Evolutionary conservation across 108 stramenopile species (phyloP), one percentile per base, ranked within the genome.

Genomic region (Pseudonitzschia multiseries): DNA sequence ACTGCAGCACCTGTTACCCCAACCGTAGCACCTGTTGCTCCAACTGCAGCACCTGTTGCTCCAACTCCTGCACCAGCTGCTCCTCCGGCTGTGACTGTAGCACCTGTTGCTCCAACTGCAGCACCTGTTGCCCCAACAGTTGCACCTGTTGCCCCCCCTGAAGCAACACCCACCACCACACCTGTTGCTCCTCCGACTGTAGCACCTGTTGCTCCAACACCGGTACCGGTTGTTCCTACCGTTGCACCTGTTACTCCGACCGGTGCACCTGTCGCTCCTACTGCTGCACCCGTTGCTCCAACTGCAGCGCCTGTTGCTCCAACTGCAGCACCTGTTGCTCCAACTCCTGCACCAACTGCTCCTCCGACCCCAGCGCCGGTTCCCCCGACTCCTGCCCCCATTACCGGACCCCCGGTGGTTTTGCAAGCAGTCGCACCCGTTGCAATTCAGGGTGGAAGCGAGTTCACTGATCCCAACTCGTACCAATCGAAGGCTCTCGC

Each of bases 401-500:
- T 64, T 13, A 74, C 72, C 29, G 21, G 50, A 27, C 54, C 79
- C 51, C 17, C 69, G 13, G 17, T 26, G 36, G 50, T 51, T 10
- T 56, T 81, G 8, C 56, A 63, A 48, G 36, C 70, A 52, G 24
- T 81, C 8, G 6, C 28, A 40, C 71, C 70, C 13, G 62, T 61
- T 68, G 80, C 67, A 10, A 27, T 81, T 40, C 54, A 72, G 20
- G 75, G 71, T 29, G 80, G 71, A 41, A 67, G 52, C 14, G 79
- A 79, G 31, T 81, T 71, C 36, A 66, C 67, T 9, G 70, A 76
- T 44, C 75, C 80, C 14, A 57, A 68, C 18, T 72, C 71, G 29
- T 81, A 75, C 36, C 80, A 81, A 42, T 75, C 80, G 28, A 17
- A 54, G 3, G 80, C 80, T 43, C 48, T 81, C 15, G 65, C 65